phyloP scores from a whole-genome alignment of 108 stramenopile species.

The Bacterosira constricta region DNA sequence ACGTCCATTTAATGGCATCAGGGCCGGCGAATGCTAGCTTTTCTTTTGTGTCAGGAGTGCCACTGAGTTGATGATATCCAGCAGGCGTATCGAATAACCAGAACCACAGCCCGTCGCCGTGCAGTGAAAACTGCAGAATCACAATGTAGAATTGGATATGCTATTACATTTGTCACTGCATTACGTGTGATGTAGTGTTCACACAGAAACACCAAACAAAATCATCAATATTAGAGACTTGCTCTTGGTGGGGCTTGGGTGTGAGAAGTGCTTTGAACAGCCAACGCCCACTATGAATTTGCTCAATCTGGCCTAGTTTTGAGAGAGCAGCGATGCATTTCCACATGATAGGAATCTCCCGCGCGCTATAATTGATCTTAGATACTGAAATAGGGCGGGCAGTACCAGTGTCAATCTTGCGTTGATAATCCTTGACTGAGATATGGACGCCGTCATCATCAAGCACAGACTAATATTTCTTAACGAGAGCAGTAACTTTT shows the following conservation, averaged over 20 bases:
- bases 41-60: neutral
- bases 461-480: neutral
- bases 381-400: neutral
- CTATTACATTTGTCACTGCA: too few species aligned
- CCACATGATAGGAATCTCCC: neutral
- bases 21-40: too few species aligned
- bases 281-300: neutral
- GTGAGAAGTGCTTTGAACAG: neutral
- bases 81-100: neutral
- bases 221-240: neutral
- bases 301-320: too few species aligned
- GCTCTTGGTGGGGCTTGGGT: neutral
- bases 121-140: neutral
- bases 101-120: neutral
- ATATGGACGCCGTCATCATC: neutral
- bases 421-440: neutral
- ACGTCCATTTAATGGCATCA: neutral
- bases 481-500: neutral
- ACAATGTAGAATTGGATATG: neutral
- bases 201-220: constrained; percentile 4
- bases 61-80: neutral
- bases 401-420: neutral
- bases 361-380: neutral
- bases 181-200: too few species aligned
- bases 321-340: neutral